Conservation (phyloP, 164 flowering plant species). For the Euptelea pleiosperma region DNA sequence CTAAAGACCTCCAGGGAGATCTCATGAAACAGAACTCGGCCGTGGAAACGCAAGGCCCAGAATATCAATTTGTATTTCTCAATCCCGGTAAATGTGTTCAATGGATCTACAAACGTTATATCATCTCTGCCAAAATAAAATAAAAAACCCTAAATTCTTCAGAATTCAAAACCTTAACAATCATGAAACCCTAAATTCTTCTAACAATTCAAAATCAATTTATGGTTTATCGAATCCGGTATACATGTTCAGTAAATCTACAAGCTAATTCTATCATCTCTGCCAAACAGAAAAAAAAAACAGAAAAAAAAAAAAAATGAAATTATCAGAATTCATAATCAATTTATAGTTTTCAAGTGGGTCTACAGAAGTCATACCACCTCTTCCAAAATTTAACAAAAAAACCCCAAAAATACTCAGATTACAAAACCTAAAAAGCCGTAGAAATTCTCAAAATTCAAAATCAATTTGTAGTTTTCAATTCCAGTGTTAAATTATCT, state of each 20-base stretch:
- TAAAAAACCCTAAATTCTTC: slow-evolving; percentile 5
- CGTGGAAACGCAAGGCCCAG: slow-evolving; percentile 87
- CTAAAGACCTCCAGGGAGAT: slow-evolving; percentile 63
- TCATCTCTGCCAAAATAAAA: slow-evolving; percentile 60
- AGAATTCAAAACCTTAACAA: background rate
- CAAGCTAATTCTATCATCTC: background rate
- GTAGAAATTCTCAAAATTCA: background rate
- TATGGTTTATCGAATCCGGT: background rate
- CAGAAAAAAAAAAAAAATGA: background rate
- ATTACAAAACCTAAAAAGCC: background rate
- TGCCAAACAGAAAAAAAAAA: slow-evolving; percentile 4
- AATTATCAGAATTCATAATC: background rate
- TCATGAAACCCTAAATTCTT: background rate
- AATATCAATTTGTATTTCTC: slow-evolving; percentile 82
- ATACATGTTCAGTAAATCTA: background rate
- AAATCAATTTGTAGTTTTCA: background rate
- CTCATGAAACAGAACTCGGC: slow-evolving; percentile 67
- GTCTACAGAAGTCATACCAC: too few relatives aligned
- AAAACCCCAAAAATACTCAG: background rate
- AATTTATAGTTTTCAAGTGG: too few relatives aligned
- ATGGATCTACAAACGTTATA: slow-evolving; percentile 71
- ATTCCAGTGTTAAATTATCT: background rate
- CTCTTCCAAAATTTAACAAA: too few relatives aligned
- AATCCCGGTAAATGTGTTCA: slow-evolving; percentile 83
- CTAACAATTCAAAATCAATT: background rate